These are phyloP conservation scores for Lichtheimia hyalospora DNA, from an alignment of 371 early-diverging fungal genomes.

Conservation along the genomic window DNA sequence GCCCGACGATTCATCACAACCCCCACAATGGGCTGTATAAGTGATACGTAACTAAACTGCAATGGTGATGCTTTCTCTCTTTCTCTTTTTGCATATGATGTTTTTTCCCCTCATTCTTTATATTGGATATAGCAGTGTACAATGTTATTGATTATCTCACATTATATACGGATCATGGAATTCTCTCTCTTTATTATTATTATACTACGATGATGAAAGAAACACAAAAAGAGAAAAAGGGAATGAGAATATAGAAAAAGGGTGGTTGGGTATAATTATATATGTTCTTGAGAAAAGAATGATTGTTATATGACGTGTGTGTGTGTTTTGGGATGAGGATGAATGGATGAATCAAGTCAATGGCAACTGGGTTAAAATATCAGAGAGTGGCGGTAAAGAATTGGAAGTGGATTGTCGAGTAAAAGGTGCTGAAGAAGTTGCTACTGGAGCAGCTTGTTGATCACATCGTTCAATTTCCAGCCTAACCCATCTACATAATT, in stretches of 20 bases:
- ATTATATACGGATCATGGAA: too few relatives aligned
- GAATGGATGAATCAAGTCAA: neutral
- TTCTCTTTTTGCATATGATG: too few relatives aligned
- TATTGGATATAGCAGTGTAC: too few relatives aligned
- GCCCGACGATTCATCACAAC: too few relatives aligned
- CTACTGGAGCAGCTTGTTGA: slow-evolving; percentile 14
- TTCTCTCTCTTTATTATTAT: too few relatives aligned
- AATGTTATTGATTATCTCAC: too few relatives aligned
- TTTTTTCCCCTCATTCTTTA: too few relatives aligned
- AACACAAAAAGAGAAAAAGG: neutral
- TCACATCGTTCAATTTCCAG: slow-evolving; percentile 42
- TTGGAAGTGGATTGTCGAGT: neutral
- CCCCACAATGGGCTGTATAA: too few relatives aligned
- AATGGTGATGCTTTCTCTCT: too few relatives aligned
- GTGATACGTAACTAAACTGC: too few relatives aligned
- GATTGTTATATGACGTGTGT: neutral
- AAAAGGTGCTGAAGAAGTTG: neutral
- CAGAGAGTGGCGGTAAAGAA: neutral
- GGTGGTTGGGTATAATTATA: neutral
- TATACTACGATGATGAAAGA: neutral
- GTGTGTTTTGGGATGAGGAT: neutral
- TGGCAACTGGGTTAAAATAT: neutral
- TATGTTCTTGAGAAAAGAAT: neutral
- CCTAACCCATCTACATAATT: slow-evolving; percentile 33
- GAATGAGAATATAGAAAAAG: too few relatives aligned